Evolutionary conservation across 805 yeast genomes (phyloP).

Genomic region (Pichia deserticola): DNA sequence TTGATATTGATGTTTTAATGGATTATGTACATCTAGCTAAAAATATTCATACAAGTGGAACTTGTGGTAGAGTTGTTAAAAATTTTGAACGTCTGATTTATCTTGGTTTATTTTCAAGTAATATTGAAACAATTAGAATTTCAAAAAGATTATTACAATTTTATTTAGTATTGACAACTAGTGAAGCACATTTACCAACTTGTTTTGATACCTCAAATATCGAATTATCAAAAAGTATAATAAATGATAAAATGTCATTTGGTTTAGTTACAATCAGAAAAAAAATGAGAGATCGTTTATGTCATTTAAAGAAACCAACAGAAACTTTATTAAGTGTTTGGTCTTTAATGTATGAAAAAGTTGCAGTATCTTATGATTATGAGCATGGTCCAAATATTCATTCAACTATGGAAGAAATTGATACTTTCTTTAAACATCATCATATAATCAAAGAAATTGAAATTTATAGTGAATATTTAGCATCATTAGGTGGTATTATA

Average conservation of each 20-base stretch:
- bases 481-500: slow-evolving; percentile 62
- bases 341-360: slow-evolving; percentile 36
- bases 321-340: slow-evolving; percentile 35
- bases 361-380: slow-evolving; percentile 15
- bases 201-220: slow-evolving; percentile 27
- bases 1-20: slow-evolving; percentile 8
- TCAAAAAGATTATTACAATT: slow-evolving; percentile 35
- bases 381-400: neutral
- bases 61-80: slow-evolving; percentile 30
- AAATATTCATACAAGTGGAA: slow-evolving; percentile 15
- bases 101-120: slow-evolving; percentile 44
- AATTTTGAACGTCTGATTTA: slow-evolving; percentile 45
- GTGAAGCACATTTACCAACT: slow-evolving; percentile 12
- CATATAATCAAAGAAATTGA: slow-evolving; percentile 14
- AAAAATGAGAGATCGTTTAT: slow-evolving; percentile 41
- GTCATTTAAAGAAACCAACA: slow-evolving; percentile 28
- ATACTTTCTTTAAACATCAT: neutral
- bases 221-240: slow-evolving; percentile 36
- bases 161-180: slow-evolving; percentile 17
- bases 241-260: slow-evolving; percentile 52
- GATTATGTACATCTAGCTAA: slow-evolving; percentile 3
- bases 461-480: slow-evolving; percentile 66
- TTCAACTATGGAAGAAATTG: slow-evolving; percentile 3
- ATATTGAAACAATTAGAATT: slow-evolving; percentile 40
- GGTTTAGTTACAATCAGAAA: slow-evolving; percentile 73